phyloP scores from a whole-genome alignment of 2,329 filamentous ascomycete genomes.

The Aureobasidium lini region DNA sequence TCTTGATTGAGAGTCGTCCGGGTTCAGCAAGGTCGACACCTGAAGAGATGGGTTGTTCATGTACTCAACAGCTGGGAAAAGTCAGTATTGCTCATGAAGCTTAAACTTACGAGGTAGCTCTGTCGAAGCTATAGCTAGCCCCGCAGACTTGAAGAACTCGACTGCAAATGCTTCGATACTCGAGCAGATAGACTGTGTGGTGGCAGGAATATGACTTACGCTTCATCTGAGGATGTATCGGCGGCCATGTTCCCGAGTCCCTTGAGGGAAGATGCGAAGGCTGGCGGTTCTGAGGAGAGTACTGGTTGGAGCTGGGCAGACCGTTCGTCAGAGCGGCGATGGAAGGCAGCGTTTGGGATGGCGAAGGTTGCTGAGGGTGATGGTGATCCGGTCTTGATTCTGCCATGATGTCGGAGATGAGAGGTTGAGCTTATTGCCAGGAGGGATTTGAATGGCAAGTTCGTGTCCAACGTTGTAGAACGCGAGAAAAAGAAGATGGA shows the following conservation, averaged over 20 bases:
- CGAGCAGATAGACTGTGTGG: not conserved
- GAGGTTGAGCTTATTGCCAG: not conserved
- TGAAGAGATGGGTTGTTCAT: constrained; percentile 36
- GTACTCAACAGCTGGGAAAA: not conserved
- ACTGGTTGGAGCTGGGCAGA: constrained; percentile 23
- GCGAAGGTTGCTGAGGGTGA: constrained; percentile 15
- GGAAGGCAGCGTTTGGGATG: constrained; percentile 24
- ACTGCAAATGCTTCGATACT: not conserved
- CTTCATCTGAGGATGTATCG: constrained; percentile 28
- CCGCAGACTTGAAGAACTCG: not conserved
- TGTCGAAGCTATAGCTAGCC: not conserved
- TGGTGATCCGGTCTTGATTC: constrained; percentile 9
- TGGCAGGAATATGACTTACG: constrained; percentile 22
- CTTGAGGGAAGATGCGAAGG: constrained; percentile 26
- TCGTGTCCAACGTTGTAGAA: constrained; percentile 3
- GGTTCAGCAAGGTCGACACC: constrained; percentile 42
- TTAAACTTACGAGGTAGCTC: not conserved
- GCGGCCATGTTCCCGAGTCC: constrained; percentile 31
- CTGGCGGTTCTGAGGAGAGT: constrained; percentile 24
- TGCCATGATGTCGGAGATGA: constrained; percentile 8
- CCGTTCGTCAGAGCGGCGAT: constrained; percentile 31
- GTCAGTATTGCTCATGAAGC: not conserved
- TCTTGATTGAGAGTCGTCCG: constrained; percentile 42
- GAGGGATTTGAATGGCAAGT: not conserved
- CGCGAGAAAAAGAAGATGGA: constrained; percentile 9